Conservation (phyloP, 148 eudicot species). For the Chenopodium album region DNA sequence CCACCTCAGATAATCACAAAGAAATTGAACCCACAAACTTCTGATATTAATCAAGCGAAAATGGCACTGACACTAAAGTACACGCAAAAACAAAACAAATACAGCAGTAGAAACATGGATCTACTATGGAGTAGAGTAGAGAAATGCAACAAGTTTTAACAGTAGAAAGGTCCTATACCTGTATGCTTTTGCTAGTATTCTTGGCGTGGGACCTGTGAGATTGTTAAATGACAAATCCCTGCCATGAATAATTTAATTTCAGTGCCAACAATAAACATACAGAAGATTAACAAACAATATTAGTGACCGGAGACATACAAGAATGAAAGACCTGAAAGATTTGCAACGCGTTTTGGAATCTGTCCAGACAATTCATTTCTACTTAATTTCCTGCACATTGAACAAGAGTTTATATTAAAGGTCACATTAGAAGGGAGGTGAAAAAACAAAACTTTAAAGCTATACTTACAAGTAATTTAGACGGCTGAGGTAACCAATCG, state of each 20-base stretch:
- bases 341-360: slow-evolving; percentile 66
- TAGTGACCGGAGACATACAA: slow-evolving; percentile 56
- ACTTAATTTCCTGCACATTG: slow-evolving; percentile 68
- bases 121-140: not conserved
- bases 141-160: not conserved
- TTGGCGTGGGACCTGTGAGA: slow-evolving; percentile 77
- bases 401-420: not conserved
- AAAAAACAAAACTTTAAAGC: not conserved
- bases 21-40: not conserved
- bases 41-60: not conserved
- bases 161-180: slow-evolving; percentile 39
- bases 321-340: slow-evolving; percentile 83
- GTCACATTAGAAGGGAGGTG: not conserved
- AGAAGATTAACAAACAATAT: not conserved
- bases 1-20: not conserved
- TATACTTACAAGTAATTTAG: slow-evolving; percentile 80
- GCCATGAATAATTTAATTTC: slow-evolving; percentile 18
- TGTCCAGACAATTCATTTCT: slow-evolving; percentile 74
- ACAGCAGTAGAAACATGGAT: not conserved
- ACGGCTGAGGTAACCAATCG: slow-evolving; percentile 64
- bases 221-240: slow-evolving; percentile 92
- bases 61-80: not conserved
- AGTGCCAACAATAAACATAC: not conserved
- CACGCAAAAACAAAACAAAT: not conserved
- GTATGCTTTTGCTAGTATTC: slow-evolving; percentile 68